These are phyloP conservation scores for Suillus discolor DNA, from an alignment of 768 basidiomycete genomes.

Conservation along the genomic window DNA sequence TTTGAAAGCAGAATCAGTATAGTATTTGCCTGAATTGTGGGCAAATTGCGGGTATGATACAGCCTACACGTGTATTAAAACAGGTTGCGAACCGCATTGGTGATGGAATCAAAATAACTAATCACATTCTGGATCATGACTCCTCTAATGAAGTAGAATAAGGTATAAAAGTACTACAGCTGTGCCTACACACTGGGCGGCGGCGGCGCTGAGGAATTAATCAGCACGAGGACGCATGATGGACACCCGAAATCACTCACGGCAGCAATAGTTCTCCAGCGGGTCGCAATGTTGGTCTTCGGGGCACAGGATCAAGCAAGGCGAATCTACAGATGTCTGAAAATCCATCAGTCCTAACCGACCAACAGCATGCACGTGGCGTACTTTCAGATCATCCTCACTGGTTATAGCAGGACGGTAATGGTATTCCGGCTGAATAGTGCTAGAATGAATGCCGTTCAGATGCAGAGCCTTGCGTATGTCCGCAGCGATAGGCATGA, in stretches of 20 bases:
- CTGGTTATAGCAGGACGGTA: constrained; percentile 32
- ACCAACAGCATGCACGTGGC: constrained; percentile 15
- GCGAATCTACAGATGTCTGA: constrained; percentile 54
- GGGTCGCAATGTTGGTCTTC: constrained; percentile 68
- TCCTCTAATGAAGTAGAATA: not conserved
- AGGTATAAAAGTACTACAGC: not conserved
- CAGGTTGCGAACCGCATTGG: not conserved
- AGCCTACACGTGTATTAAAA: not conserved
- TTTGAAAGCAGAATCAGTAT: too few relatives aligned
- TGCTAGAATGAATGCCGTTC: constrained; percentile 92
- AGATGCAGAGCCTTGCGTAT: constrained; percentile 86
- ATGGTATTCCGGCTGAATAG: constrained; percentile 89
- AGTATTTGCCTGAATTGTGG: too few relatives aligned
- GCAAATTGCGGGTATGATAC: not conserved
- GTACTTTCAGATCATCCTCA: constrained; percentile 54
- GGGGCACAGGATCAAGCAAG: constrained; percentile 80
- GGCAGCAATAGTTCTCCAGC: constrained; percentile 75
- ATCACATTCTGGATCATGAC: not conserved
- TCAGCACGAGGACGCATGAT: not conserved
- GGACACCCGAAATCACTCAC: constrained; percentile 46
- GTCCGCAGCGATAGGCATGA: constrained; percentile 85
- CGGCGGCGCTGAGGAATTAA: constrained; percentile 45
- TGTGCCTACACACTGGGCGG: constrained; percentile 15
- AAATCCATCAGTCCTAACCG: constrained; percentile 5
- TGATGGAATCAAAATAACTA: not conserved